Evolutionary conservation across 1,139 yeast genomes (phyloP).

Genomic region (Geotrichum bryndzae): DNA sequence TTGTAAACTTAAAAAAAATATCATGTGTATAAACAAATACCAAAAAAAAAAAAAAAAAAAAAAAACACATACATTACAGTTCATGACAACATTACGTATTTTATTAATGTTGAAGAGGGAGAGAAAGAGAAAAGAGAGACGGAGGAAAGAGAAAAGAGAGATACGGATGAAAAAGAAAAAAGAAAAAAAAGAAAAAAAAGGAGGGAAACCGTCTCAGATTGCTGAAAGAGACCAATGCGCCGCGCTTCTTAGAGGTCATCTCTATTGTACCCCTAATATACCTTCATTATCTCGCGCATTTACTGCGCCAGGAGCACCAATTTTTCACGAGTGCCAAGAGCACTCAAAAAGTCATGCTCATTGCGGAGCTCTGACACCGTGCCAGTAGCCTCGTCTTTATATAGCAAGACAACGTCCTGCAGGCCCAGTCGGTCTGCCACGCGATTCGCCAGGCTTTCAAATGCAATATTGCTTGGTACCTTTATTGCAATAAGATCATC

Average conservation of each 20-base stretch:
- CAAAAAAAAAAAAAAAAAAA: too few relatives aligned
- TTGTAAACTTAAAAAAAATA: too few relatives aligned
- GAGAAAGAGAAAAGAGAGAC: background rate
- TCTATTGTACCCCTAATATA: background rate
- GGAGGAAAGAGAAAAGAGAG: background rate
- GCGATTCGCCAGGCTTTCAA: conserved; percentile 56
- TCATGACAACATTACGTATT: background rate
- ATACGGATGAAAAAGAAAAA: background rate
- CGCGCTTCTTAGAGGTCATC: background rate
- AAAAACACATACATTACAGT: background rate
- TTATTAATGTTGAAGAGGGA: background rate
- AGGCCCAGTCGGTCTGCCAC: conserved; percentile 57
- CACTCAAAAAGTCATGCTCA: conserved; percentile 31
- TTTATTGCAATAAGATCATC: conserved; percentile 89
- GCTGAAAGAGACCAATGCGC: too few relatives aligned
- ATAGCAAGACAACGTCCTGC: conserved; percentile 28
- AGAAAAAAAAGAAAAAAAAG: background rate
- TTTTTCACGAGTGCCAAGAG: conserved; percentile 33
- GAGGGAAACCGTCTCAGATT: background rate
- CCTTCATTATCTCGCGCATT: background rate
- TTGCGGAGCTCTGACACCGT: conserved; percentile 27
- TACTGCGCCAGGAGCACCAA: conserved; percentile 34
- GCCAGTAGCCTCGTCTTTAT: conserved; percentile 29
- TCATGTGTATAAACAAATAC: background rate
- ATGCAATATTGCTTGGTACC: conserved; percentile 56